Evolutionary conservation across 2,329 filamentous ascomycete genomes (phyloP), one percentile per base, ranked within the genome.

Genomic region (Metarhizium rileyi): DNA sequence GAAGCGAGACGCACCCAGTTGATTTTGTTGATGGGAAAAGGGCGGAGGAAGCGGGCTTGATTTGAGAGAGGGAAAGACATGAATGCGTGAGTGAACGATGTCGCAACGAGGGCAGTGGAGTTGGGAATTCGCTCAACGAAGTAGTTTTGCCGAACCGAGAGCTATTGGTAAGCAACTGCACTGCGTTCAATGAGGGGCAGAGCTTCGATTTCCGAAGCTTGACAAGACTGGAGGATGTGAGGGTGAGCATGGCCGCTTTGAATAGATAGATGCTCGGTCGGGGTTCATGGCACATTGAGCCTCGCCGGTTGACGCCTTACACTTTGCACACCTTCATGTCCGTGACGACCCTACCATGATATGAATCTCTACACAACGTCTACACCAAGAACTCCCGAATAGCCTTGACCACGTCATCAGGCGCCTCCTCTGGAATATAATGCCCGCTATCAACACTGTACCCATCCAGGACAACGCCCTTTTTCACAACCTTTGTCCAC

Each of bases 401-500:
- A 20, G 67, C 63, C 47, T 61, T 61, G 27, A 74, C 61, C 23
- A 77, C 63, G 2, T 70, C 69, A 10, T 70, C 68, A 0, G 77
- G 75, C 25, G 63, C 64, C 51, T 80, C 70, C 54, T 81, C 78
- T 1, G 75, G 67, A 23, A 75, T 68, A 53, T 73, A 76, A 56
- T 76, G 72, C 0, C 74, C 70, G 16, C 72, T 69, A 18, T 74
- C 66, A 7, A 79, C 66, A 2, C 58, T 63, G 30, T 69, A 61
- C 0, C 73, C 74, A 7, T 62, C 56, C 0, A 75, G 70, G 1
- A 40, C 8, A 5, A 68, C 62, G 0, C 59, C 62, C 1, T 62
- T 55, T 5, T 61, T 64, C 9, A 63, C 59, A 14, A 80, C 74
- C 46, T 66, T 68, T 46, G 53, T 65, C 78, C 78, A 81, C 55